Base-by-base conservation (phyloP, 306 rosid species). In the Sicyos baderoa region DNA sequence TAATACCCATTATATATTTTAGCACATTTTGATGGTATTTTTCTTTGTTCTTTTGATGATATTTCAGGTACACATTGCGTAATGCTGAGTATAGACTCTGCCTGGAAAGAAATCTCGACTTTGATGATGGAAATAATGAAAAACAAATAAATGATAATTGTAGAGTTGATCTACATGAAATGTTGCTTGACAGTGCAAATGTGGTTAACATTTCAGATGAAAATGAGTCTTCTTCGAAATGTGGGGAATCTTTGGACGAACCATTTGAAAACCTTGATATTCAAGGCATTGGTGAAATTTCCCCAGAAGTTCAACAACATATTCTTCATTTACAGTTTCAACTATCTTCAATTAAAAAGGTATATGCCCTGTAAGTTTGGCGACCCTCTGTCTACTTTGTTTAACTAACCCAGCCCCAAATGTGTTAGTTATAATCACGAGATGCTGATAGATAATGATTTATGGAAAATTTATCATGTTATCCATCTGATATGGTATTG, bases 51-150 rank as follows among this genome's bases (percentile, higher is more conserved):
- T 75, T 75, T 61, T 71, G 68, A 47, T 6, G 54, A 15, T 58
- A 45, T 76, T 82, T 66, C 82, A 93, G 97, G 77, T 93, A 93
- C 80, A 93, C 98, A 17, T 69, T 93, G 74, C 88, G 91, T 15
- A 93, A 93, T 82, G 98, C 93, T 57, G 98, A 93, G 75, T 93
- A 83, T 74, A 86, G 98, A 83, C 96, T 93, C 70, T 93, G 94
- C 68, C 86, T 89, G 19, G 96, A 93, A 80, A 85, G 74, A 77
- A 93, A 87, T 57, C 83, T 89, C 29, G 88, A 85, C 72, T 65
- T 77, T 56, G 68, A 70, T 70, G 94, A 85, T 60, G 78, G 72
- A 21, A 84, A 83, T 77, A 59, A 68, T 51, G 96, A 86, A 48
- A 85, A 76, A 53, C 80, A 78, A 70, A 79, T 49, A 73, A 61